Evolutionary conservation across 1,284 basidiomycete species (phyloP).

Genomic region (Spongiforma sp.): DNA sequence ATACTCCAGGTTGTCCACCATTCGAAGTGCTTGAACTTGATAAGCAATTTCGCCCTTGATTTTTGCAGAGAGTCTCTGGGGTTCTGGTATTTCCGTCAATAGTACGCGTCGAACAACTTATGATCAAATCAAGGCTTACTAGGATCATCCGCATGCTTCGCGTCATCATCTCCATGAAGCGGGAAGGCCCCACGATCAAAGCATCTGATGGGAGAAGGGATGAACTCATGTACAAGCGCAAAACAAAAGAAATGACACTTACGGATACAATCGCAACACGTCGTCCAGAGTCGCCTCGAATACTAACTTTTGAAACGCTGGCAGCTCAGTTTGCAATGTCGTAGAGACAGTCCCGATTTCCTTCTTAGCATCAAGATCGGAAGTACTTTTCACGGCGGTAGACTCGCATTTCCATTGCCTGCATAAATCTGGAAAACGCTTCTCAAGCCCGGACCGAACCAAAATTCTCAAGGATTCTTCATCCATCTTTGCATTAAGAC

Average conservation of each 20-base stretch:
- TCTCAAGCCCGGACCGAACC: slow-evolving; percentile 35
- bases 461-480: slow-evolving; percentile 37
- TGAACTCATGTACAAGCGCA: neutral
- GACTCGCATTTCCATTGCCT: slow-evolving; percentile 27
- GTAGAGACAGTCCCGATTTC: neutral
- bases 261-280: slow-evolving; percentile 33
- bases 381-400: neutral
- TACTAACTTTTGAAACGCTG: slow-evolving; percentile 16
- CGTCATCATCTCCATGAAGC: neutral
- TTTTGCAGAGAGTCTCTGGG: slow-evolving; percentile 19
- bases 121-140: slow-evolving; percentile 21
- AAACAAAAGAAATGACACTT: slow-evolving; percentile 5
- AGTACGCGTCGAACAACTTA: neutral
- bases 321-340: slow-evolving; percentile 10
- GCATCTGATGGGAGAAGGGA: slow-evolving; percentile 10
- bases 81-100: no score
- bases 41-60: no score
- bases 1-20: no score
- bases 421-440: slow-evolving; percentile 30
- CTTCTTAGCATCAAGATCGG: fast-evolving
- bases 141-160: neutral
- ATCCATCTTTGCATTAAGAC: slow-evolving; percentile 32
- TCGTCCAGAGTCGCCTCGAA: slow-evolving; percentile 31
- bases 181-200: slow-evolving; percentile 20
- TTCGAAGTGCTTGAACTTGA: no score